Percentiles rank a stretch among this genome's conserved stretches.
These are phyloP conservation scores for Arctostaphylos glauca DNA, from an alignment of 148 eudicot species.

Conservation along the genomic window DNA sequence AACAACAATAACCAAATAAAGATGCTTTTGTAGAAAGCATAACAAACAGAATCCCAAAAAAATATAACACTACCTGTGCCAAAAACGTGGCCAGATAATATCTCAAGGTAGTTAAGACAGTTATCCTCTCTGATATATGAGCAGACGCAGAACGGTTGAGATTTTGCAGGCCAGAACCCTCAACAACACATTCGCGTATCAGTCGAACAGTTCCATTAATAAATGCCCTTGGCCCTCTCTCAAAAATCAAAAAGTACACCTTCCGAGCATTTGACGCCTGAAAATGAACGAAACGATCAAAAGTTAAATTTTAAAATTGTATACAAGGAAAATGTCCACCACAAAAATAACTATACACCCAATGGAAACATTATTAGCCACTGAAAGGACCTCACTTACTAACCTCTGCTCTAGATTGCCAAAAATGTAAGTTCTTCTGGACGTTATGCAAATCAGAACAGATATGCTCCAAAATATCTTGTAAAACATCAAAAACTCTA, in stretches of 20 bases:
- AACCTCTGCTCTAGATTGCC: constrained; percentile 94
- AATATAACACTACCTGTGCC: constrained; percentile 53
- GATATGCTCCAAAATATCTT: constrained; percentile 67
- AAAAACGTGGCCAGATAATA: constrained; percentile 70
- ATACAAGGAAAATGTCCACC: not conserved
- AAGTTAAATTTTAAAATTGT: not conserved
- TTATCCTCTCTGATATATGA: constrained; percentile 72
- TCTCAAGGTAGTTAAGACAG: constrained; percentile 66
- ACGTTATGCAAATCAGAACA: constrained; percentile 67
- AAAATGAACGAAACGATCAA: not conserved
- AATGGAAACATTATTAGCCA: not conserved
- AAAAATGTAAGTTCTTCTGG: constrained; percentile 78
- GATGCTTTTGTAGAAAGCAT: not conserved
- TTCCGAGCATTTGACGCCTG: constrained; percentile 78
- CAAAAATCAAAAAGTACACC: constrained; percentile 78
- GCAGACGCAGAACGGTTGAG: constrained; percentile 63
- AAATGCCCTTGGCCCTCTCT: constrained; percentile 90
- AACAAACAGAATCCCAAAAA: not conserved
- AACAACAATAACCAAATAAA: not conserved
- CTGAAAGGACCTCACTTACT: constrained; percentile 15
- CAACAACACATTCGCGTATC: constrained; percentile 53
- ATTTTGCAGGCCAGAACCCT: constrained; percentile 60
- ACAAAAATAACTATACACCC: not conserved
- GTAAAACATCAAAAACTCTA: constrained; percentile 64
- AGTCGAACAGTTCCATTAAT: constrained; percentile 54